Base-by-base conservation (phyloP, 1,284 basidiomycete species). In the Papiliotrema terrestris region DNA sequence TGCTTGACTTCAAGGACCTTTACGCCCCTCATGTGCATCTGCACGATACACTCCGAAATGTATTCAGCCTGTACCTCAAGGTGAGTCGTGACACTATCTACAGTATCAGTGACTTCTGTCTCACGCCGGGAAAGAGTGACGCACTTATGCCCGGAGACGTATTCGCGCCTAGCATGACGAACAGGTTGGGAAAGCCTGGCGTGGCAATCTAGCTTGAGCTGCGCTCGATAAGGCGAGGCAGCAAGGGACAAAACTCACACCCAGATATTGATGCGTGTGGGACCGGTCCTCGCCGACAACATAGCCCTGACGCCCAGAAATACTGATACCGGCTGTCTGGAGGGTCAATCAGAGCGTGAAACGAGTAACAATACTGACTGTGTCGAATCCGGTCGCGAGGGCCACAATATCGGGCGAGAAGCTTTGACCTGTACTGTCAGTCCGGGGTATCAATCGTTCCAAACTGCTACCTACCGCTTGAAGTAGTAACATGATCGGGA, bases 161-260 rank as follows among this genome's bases (percentile, higher is more conserved):
- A 57, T 72, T 72, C 57, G 64, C 59, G 20, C 67, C 67, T 13
- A 69, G 61, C 37, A 66, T 49, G 8, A 56, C 51, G 54, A 59
- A 67, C 37, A 55, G 53, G 56, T 71, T 71, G 13, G 67, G 69
- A 35, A 58, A 64, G 2, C 59, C 58, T 8, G 65, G 62, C 14
- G 51, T 52, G 14, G 51, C 49, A 20, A 29, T 36, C 50, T 51
- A 23, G 3, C 6, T n/a, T 38, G 23, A 43, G 37, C 19, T 32
- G 14, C 2, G 22, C 19, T 29, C 36, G 14, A 38, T 8, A 3
- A 2, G n/a, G 9, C 4, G 17, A n/a, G 32, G 37, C 15, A 35
- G 15, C 8, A 8, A 22, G 3, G 14, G n/a, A 35, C 29, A 11
- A 32, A 11, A 11, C 42, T 38, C 20, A 60, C 55, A 19, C 51